phyloP scores from a whole-genome alignment of 2,329 filamentous ascomycete species.

The Trichoderma endophyticum region DNA sequence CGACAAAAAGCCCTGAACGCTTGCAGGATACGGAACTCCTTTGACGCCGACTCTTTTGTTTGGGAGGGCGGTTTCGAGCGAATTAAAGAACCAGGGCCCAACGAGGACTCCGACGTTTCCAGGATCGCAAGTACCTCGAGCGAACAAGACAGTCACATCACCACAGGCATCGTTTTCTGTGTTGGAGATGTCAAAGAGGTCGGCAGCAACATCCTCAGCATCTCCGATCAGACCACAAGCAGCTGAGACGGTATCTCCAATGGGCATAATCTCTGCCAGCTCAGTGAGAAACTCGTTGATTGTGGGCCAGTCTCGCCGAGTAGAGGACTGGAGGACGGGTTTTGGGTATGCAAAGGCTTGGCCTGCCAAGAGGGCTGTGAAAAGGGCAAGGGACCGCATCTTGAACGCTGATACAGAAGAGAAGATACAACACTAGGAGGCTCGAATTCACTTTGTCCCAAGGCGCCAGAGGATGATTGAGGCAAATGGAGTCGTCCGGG shows the following conservation, averaged over 20 bases:
- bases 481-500: not conserved
- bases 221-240: conserved; percentile 19
- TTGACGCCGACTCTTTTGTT: conserved; percentile 25
- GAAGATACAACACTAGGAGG: not conserved
- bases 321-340: not conserved
- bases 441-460: not conserved
- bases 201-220: conserved; percentile 20
- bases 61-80: conserved; percentile 21
- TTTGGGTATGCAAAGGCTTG: conserved; percentile 18
- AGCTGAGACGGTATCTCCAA: conserved; percentile 17
- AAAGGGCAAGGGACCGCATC: conserved; percentile 8
- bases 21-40: conserved; percentile 30
- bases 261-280: conserved; percentile 20
- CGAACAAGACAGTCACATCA: conserved; percentile 31
- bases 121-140: conserved; percentile 31
- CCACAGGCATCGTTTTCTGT: conserved; percentile 23
- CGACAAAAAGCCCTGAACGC: conserved; percentile 27
- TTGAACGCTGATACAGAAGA: not conserved
- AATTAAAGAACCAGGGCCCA: conserved; percentile 28
- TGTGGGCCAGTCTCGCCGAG: conserved; percentile 8
- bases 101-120: conserved; percentile 31
- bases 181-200: conserved; percentile 20
- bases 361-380: conserved; percentile 13
- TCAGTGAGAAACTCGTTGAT: conserved; percentile 19
- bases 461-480: not conserved